Evolutionary conservation across 257 asterid species (phyloP), one percentile per base, ranked within the genome.

Genomic region (Cynanchum wilfordii): DNA sequence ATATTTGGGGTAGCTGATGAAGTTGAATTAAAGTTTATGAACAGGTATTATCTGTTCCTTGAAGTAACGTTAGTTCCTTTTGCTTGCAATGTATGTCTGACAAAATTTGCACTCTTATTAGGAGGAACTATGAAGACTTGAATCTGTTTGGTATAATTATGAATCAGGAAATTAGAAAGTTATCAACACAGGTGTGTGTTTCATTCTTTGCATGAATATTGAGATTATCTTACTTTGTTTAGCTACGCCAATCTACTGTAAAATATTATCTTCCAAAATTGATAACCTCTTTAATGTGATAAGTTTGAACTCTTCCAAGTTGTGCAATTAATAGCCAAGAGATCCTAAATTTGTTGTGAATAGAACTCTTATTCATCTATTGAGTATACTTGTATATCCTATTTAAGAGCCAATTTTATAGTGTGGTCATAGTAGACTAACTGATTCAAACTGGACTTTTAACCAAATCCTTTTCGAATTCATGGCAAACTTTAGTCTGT

Each of bases 1-100:
- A 89, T 93, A 72, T 93, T 93, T 69, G 98, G 98, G 77, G 96
- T 87, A 64, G 98, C 98, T 12, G 98, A 93, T 86, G 98, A 91
- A 88, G 91, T 93, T 57, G 98, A 93, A 78, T 71, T 93, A 83
- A 93, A 91, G 86, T 93, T 93, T 56, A 86, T 93, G 84, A 87
- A 89, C 84, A 90, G 98, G 98, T 89, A 76, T 74, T 67, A 49
- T 57, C 19, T 72, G 74, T 73, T n/a, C 64, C n/a, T 49, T 78
- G 73, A 36, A 44, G 75, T 51, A n/a, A 74, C 29, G 65, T 75
- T 5, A 25, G 24, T 17, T n/a, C 57, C 52, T 36, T 42, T 22
- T 58, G 25, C 19, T 60, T 36, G 19, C 20, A 11, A 19, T 50
- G 8, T 68, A 40, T 45, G n/a, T 50, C 29, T 56, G 24, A 66